Percentiles rank a stretch among this genome's conserved stretches.
phyloP scores from a whole-genome alignment of 805 yeast species.

The Candida verbasci region DNA sequence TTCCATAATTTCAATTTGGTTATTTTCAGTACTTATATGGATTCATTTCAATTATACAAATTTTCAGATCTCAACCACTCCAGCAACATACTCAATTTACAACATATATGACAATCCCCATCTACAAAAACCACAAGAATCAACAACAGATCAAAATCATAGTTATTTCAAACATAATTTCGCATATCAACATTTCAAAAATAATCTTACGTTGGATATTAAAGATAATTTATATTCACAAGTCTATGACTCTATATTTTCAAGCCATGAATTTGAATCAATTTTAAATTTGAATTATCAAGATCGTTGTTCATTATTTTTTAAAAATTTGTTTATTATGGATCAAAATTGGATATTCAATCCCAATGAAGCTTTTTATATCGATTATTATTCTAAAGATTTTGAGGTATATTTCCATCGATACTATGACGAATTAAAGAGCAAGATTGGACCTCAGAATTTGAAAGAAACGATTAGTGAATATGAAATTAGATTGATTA shows the following conservation, averaged over 20 bases:
- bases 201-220: not conserved
- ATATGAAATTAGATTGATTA: not conserved
- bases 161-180: not conserved
- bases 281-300: conserved; percentile 16
- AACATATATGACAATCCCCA: conserved; percentile 6
- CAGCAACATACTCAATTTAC: conserved; percentile 4
- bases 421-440: too few relatives aligned
- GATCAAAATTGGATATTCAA: conserved; percentile 41
- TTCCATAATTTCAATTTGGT: conserved; percentile 3
- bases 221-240: conserved; percentile 14
- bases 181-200: not conserved
- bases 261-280: conserved; percentile 15
- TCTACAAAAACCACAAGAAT: too few relatives aligned
- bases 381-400: conserved; percentile 17
- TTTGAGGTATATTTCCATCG: conserved; percentile 21
- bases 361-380: conserved; percentile 18
- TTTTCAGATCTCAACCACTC: not conserved
- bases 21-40: not conserved
- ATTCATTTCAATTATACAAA: not conserved
- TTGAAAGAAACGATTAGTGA: not conserved
- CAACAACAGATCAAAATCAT: not conserved
- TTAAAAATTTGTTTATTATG: conserved; percentile 32
- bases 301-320: conserved; percentile 36
- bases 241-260: conserved; percentile 18
- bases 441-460: conserved; percentile 13